Evolutionary conservation across 345 rosid species (phyloP).

Genomic region (Lumnitzera racemosa): DNA sequence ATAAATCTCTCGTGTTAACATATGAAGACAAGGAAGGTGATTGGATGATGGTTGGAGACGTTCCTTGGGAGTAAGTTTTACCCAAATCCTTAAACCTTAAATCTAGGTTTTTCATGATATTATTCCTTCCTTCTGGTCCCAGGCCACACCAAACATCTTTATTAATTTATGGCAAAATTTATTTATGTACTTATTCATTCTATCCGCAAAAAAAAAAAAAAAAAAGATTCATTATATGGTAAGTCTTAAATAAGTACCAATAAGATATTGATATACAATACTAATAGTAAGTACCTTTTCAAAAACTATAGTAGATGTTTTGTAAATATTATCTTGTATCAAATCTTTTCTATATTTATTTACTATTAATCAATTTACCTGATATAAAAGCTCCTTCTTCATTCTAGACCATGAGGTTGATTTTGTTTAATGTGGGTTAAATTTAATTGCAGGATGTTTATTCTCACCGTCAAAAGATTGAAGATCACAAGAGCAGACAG

Average conservation of each 20-base stretch:
- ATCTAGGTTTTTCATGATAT: too few species aligned
- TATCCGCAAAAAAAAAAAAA: too few species aligned
- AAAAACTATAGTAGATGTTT: too few species aligned
- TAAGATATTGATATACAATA: too few species aligned
- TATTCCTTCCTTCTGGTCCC: too few species aligned
- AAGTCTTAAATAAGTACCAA: too few species aligned
- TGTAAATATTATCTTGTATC: too few species aligned
- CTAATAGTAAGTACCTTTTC: too few species aligned
- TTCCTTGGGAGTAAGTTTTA: slow-evolving; percentile 49
- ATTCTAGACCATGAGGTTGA: background rate
- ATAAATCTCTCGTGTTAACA: slow-evolving; percentile 24
- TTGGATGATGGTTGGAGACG: slow-evolving; percentile 69
- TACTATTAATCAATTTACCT: background rate
- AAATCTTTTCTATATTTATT: too few species aligned
- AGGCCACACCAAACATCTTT: background rate
- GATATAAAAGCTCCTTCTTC: too few species aligned
- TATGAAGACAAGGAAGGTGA: slow-evolving; percentile 62
- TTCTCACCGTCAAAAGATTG: slow-evolving; percentile 37
- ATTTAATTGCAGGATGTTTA: slow-evolving; percentile 28
- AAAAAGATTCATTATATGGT: too few species aligned
- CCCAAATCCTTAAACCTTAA: background rate
- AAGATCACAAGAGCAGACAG: slow-evolving; percentile 41
- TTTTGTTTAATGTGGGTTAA: background rate
- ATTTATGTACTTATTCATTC: too few species aligned
- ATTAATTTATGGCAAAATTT: background rate